Evolutionary conservation across 208 protist species (phyloP).

Genomic region (Acanthamoeba culbertsoni): DNA sequence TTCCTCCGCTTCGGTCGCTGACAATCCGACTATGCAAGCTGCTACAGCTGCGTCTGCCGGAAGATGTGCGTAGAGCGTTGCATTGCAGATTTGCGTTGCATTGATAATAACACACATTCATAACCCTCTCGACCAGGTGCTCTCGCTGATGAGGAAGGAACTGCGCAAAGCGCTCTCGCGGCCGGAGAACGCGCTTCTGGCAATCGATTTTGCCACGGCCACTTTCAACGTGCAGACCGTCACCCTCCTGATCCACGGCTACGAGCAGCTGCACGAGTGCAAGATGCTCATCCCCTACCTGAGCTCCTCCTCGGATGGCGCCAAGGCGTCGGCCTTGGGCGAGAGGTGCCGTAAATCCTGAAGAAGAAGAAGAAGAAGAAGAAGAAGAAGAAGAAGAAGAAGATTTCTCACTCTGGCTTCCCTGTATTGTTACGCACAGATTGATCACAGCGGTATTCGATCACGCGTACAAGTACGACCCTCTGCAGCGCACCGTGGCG

Average conservation of each 20-base stretch:
- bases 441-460: slow-evolving; percentile 54
- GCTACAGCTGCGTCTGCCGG: slow-evolving; percentile 2
- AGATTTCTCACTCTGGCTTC: not conserved
- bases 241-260: slow-evolving; percentile 13
- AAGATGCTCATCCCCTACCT: slow-evolving; percentile 54
- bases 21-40: slow-evolving; percentile 42
- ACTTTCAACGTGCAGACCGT: slow-evolving; percentile 42
- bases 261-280: slow-evolving; percentile 59
- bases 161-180: not conserved
- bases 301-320: not conserved
- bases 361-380: not conserved
- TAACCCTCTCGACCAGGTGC: not conserved
- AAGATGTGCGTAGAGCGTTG: not conserved
- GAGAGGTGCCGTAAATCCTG: not conserved
- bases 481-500: slow-evolving; percentile 42
- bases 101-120: too few relatives aligned
- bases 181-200: not conserved
- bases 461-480: slow-evolving; percentile 45
- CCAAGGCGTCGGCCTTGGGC: not conserved
- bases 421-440: not conserved
- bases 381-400: not conserved
- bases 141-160: not conserved
- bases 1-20: not conserved
- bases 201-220: slow-evolving; percentile 13
- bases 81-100: not conserved